phyloP scores from a whole-genome alignment of 2,329 filamentous ascomycete genomes.

The Teratosphaeria nubilosa region DNA sequence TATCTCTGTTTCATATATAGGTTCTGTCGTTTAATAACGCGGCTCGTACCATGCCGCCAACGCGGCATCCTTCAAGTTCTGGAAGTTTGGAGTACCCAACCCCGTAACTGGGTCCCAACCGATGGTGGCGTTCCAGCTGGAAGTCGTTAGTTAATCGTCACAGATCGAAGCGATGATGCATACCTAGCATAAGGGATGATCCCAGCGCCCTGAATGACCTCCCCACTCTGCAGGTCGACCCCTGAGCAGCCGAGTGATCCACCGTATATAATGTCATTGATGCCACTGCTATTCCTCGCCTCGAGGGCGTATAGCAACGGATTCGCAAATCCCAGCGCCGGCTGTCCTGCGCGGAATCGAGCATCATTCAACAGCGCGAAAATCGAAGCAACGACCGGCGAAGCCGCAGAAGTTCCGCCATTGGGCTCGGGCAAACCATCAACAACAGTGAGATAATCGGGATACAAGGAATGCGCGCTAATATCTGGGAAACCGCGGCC shows the following conservation, averaged over 20 bases:
- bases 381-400: constrained; percentile 49
- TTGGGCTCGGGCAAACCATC: constrained; percentile 26
- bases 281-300: constrained; percentile 25
- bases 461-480: constrained; percentile 35
- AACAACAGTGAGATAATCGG: constrained; percentile 23
- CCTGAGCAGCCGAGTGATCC: constrained; percentile 10
- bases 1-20: background rate
- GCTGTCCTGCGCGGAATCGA: constrained; percentile 40
- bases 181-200: constrained; percentile 12
- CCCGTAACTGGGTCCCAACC: constrained; percentile 27
- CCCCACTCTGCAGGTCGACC: constrained; percentile 7
- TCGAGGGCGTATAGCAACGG: constrained; percentile 44
- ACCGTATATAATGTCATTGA: constrained; percentile 39
- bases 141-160: background rate
- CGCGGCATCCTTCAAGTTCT: background rate
- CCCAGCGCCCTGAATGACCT: constrained; percentile 4
- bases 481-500: constrained; percentile 35
- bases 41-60: background rate
- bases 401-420: constrained; percentile 42
- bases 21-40: background rate
- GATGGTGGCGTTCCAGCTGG: constrained; percentile 8
- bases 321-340: constrained; percentile 43
- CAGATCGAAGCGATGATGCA: background rate
- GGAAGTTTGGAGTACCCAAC: constrained; percentile 18
- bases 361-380: constrained; percentile 55